Evolutionary conservation across 1,284 basidiomycete species (phyloP).

Genomic region (Naganishia liquefaciens): DNA sequence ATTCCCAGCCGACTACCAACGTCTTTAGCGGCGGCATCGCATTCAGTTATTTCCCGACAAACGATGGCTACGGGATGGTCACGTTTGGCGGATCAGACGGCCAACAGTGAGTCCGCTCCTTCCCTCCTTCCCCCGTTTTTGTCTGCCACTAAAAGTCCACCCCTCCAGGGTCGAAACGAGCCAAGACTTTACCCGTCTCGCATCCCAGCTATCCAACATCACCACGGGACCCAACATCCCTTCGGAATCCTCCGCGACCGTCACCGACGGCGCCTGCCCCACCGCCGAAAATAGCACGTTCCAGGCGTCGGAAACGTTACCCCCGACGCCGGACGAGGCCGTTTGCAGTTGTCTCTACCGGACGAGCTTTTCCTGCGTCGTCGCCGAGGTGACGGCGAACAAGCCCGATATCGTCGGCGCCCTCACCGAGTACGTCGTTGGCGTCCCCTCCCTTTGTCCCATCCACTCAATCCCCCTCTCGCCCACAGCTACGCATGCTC

Average conservation of each 20-base stretch:
- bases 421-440: conserved; percentile 60
- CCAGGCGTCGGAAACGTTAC: conserved; percentile 68
- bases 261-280: conserved; percentile 68
- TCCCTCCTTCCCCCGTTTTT: neutral
- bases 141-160: neutral
- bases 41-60: conserved; percentile 72
- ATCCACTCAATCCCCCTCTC: neutral
- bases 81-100: conserved; percentile 60
- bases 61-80: conserved; percentile 80
- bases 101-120: conserved; percentile 44
- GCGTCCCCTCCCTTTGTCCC: neutral
- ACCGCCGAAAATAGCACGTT: conserved; percentile 60
- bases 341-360: conserved; percentile 76
- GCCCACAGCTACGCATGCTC: conserved; percentile 64
- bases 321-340: conserved; percentile 75
- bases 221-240: conserved; percentile 66
- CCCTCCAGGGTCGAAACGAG: conserved; percentile 41
- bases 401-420: conserved; percentile 68
- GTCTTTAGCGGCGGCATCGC: conserved; percentile 87
- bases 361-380: conserved; percentile 67
- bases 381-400: conserved; percentile 65
- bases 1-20: conserved; percentile 68
- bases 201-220: conserved; percentile 63
- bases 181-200: conserved; percentile 65
- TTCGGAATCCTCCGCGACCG: conserved; percentile 59